These are phyloP conservation scores for Athelia psychrophila DNA, from an alignment of 1,284 basidiomycete genomes.

Conservation along the genomic window DNA sequence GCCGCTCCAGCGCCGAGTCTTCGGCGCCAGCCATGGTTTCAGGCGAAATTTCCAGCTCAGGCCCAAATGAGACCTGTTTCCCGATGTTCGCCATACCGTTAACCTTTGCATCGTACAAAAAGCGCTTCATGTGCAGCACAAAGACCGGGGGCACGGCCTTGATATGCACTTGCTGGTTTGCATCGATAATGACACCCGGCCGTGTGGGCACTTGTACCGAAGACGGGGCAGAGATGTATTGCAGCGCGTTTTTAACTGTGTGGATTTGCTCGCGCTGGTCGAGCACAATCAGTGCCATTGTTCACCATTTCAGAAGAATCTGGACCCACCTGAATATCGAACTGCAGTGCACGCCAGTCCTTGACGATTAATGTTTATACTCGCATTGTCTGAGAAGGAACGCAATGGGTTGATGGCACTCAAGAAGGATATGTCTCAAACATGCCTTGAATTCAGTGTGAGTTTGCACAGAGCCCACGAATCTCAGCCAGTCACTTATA, in stretches of 20 bases:
- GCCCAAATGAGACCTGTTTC: slow-evolving; percentile 80
- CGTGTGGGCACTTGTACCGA: slow-evolving; percentile 70
- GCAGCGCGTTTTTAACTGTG: slow-evolving; percentile 83
- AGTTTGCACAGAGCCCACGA: slow-evolving; percentile 27
- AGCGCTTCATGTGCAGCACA: slow-evolving; percentile 91
- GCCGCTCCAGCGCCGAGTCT: slow-evolving; percentile 44
- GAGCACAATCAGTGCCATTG: slow-evolving; percentile 2
- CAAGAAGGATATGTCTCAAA: slow-evolving; percentile 69
- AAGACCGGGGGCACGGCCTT: slow-evolving; percentile 86
- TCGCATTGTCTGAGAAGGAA: slow-evolving; percentile 64
- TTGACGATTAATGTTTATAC: slow-evolving; percentile 86
- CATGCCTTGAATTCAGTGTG: slow-evolving; percentile 72
- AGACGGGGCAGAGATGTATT: slow-evolving; percentile 80
- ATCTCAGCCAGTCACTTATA: no score
- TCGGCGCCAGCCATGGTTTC: slow-evolving; percentile 66
- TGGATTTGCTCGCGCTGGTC: slow-evolving; percentile 68
- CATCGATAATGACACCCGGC: slow-evolving; percentile 68
- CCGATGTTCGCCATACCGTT: slow-evolving; percentile 84
- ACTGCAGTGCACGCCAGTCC: slow-evolving; percentile 87
- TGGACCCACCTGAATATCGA: slow-evolving; percentile 80
- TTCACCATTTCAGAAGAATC: not conserved
- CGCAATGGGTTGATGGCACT: slow-evolving; percentile 52
- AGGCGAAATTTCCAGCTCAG: slow-evolving; percentile 73
- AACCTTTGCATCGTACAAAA: slow-evolving; percentile 81
- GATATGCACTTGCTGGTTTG: slow-evolving; percentile 85